Evolutionary conservation across 1,284 basidiomycete genomes (phyloP), one percentile per base, ranked within the genome.

Genomic region (Ceratobasidium sp.): DNA sequence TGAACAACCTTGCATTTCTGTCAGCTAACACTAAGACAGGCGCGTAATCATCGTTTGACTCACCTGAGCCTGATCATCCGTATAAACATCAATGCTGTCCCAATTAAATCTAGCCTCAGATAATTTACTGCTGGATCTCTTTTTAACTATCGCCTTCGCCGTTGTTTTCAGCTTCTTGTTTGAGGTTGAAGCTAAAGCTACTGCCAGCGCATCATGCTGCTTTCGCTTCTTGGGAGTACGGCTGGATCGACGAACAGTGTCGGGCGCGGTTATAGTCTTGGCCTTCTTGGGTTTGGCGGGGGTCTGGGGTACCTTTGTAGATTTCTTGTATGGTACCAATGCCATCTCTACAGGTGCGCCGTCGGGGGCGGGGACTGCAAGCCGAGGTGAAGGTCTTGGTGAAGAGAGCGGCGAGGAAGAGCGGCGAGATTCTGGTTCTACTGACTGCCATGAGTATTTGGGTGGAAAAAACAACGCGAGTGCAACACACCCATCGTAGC

Each of bases 221-320:
- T 64, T 16, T 18, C 62, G 44, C 46, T 52, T 64, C 44, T 64
- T 64, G 13, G 47, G 28, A 5, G 44, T 28, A 14, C 62, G 62
- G 23, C 18, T 26, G 6, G 62, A 64, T 18, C 62, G 62, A 43
- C 62, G 62, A 26, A 16, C 35, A 14, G 32, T n/a, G 26, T 35
- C 46, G 38, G 43, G 49, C n/a, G 14, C 35, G 54, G 54, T 30
- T 13, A 14, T 26, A 7, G 16, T n/a, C 13, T 23, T n/a, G 21
- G 13, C 9, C 9, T 32, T 32, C 9, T 32, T 23, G 13, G 49
- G 8, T 23, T 52, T 52, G 49, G 49, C 49, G 11, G 43, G 43
- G 9, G 43, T 44, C 43, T 18, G 9, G 43, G 43, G 43, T 9
- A 44, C 43, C 11, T 18, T 44, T 44, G n/a, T n/a, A n/a, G n/a